Evolutionary conservation across 2,329 filamentous ascomycete species (phyloP), one percentile per base, ranked within the genome.

Genomic region (Chalaropsis thielavioides): DNA sequence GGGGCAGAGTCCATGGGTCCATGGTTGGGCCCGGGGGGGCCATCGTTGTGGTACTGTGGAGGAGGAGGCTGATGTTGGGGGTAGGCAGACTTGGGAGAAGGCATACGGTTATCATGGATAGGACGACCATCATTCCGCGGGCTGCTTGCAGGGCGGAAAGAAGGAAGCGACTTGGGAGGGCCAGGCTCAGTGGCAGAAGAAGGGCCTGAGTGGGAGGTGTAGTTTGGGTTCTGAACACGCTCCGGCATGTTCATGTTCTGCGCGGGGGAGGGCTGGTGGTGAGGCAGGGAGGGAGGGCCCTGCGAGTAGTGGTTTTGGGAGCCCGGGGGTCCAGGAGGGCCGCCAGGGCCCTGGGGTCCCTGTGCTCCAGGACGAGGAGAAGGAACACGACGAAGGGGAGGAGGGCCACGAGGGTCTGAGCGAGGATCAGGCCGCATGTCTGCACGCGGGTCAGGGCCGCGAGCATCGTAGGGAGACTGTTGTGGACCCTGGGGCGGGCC

Each of bases 61-160:
- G 74, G 71, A 13, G 73, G 73, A 8, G 79, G 76, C 69, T 87
- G 88, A 68, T 89, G 89, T 71, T 92, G 89, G 4, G 88, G 86
- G 71, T 94, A 96, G 7, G 84, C 85, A 46, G 90, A 88, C 71
- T 91, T 92, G 67, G 92, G 92, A n/a, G 92, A 96, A n/a, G 89
- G 84, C 75, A 92, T 88, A 67, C 89, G 85, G 72, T 87, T 90
- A 69, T 96, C 92, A 69, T 92, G 83, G 68, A 94, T 81, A 1
- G 88, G 87, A 63, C 91, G 84, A 59, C 91, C 86, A 69, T 96
- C 92, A 62, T 88, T 84, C n/a, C 89, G 84, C 67, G 92, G 89
- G 73, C 89, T 95, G 70, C 85, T 85, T 38, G 86, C 83, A 66
- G 73, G 72, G 40, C 86, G 84, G 76, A 92, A 96, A 19, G 87